Conservation (phyloP, 2,329 filamentous ascomycete genomes). For the Colletotrichum liaoningense region DNA sequence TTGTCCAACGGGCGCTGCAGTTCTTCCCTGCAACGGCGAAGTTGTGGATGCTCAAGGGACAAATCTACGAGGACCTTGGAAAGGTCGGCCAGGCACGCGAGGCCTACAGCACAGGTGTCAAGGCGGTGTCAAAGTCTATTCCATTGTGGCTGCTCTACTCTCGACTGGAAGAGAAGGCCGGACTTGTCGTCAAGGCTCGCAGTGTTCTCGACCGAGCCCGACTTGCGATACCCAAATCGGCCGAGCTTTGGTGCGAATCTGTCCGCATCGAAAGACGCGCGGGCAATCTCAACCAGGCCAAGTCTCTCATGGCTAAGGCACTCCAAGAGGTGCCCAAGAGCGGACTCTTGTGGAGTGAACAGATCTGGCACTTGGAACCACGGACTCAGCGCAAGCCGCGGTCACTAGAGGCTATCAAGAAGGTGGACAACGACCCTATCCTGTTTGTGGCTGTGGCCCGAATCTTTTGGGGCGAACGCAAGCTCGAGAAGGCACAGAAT, state of each 20-base stretch:
- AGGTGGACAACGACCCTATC: slow-evolving; percentile 90
- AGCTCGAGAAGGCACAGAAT: slow-evolving; percentile 90
- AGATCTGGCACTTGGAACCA: slow-evolving; percentile 93
- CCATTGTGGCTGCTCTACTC: slow-evolving; percentile 91
- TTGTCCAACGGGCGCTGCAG: slow-evolving; percentile 87
- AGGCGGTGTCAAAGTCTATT: slow-evolving; percentile 85
- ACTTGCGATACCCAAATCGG: slow-evolving; percentile 85
- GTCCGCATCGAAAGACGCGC: slow-evolving; percentile 91
- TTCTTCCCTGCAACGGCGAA: slow-evolving; percentile 88
- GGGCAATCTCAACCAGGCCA: slow-evolving; percentile 84
- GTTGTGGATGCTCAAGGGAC: slow-evolving; percentile 98
- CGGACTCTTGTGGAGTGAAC: slow-evolving; percentile 91
- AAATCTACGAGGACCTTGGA: slow-evolving; percentile 89
- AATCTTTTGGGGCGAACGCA: slow-evolving; percentile 95
- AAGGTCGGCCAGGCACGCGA: slow-evolving; percentile 88
- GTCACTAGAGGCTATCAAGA: slow-evolving; percentile 94
- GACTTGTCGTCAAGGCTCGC: slow-evolving; percentile 89
- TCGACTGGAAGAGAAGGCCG: slow-evolving; percentile 86
- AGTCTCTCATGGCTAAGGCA: slow-evolving; percentile 92
- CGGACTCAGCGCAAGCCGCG: slow-evolving; percentile 93
- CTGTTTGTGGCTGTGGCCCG: slow-evolving; percentile 92
- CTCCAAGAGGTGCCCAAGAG: slow-evolving; percentile 91
- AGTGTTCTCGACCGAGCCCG: slow-evolving; percentile 93
- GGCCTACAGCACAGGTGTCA: slow-evolving; percentile 88
- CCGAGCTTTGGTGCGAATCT: slow-evolving; percentile 92